Evolutionary conservation across 148 eudicot genomes (phyloP).

Genomic region (Vaccinium myrtillus): DNA sequence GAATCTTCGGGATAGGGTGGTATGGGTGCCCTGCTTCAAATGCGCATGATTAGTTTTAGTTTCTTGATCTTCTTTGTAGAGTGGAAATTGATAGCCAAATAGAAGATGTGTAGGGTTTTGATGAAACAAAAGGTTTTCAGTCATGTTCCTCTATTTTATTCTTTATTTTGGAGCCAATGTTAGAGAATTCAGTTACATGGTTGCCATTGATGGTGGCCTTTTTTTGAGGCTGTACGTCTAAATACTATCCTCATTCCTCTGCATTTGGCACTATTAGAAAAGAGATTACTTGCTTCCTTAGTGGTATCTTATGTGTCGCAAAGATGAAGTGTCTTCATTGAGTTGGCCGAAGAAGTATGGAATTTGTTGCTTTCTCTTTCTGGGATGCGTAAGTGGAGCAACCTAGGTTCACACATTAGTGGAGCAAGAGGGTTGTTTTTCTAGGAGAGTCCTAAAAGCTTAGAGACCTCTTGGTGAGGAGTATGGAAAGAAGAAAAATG

Average conservation of each 20-base stretch:
- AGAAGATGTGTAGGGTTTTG: not conserved
- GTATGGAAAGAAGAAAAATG: not conserved
- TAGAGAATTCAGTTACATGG: not conserved
- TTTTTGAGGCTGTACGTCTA: not conserved
- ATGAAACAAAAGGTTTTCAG: not conserved
- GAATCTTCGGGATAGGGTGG: not conserved
- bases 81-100: not conserved
- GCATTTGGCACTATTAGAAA: not conserved
- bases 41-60: not conserved
- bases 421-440: not conserved
- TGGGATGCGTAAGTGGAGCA: not conserved
- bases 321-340: not conserved
- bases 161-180: not conserved
- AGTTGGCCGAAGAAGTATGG: not conserved
- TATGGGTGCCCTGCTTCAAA: not conserved
- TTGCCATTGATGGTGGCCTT: not conserved
- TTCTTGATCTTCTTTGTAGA: not conserved
- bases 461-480: not conserved
- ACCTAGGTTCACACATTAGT: not conserved
- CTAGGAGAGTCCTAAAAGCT: not conserved
- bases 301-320: not conserved
- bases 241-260: not conserved
- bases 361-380: not conserved
- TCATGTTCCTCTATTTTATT: not conserved
- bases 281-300: not conserved